A percentile compares a stretch with the other conserved stretches of the same genome.
phyloP scores from a whole-genome alignment of 2,329 filamentous ascomycete genomes.

The Clonostachys chloroleuca region DNA sequence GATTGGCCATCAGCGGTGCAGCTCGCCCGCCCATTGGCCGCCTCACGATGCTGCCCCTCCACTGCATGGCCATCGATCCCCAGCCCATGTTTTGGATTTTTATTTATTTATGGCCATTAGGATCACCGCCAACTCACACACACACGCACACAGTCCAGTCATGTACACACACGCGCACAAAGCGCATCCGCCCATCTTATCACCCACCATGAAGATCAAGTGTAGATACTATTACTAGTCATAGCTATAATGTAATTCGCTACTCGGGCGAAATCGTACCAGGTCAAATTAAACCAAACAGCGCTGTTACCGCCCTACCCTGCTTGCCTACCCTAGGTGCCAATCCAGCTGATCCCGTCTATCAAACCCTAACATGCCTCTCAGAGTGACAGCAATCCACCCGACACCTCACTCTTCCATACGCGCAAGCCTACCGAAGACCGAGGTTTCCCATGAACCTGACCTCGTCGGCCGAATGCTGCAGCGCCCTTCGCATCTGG shows the following conservation, averaged over 20 bases:
- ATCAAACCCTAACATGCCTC: neutral
- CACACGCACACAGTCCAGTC: no score
- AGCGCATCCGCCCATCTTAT: no score
- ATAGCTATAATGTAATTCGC: neutral
- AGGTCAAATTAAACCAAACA: no score
- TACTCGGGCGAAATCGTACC: no score
- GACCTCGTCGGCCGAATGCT: constrained; percentile 75
- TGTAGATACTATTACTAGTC: neutral
- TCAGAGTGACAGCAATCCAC: neutral
- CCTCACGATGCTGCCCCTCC: constrained; percentile 1
- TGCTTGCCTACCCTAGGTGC: neutral
- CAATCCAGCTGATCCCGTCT: no score
- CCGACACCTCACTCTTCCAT: no score
- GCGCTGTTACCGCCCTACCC: neutral
- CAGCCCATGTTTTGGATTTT: no score
- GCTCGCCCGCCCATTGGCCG: constrained; percentile 1
- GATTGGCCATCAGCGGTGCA: constrained; percentile 1
- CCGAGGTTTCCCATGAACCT: constrained; percentile 57
- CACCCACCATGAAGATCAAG: neutral
- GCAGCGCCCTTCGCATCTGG: constrained; percentile 70
- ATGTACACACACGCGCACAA: no score
- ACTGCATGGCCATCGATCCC: no score
- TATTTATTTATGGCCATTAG: no score
- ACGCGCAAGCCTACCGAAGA: neutral
- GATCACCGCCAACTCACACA: no score